Conservation (phyloP, 2,329 filamentous ascomycete genomes). For the Fusarium sp. region DNA sequence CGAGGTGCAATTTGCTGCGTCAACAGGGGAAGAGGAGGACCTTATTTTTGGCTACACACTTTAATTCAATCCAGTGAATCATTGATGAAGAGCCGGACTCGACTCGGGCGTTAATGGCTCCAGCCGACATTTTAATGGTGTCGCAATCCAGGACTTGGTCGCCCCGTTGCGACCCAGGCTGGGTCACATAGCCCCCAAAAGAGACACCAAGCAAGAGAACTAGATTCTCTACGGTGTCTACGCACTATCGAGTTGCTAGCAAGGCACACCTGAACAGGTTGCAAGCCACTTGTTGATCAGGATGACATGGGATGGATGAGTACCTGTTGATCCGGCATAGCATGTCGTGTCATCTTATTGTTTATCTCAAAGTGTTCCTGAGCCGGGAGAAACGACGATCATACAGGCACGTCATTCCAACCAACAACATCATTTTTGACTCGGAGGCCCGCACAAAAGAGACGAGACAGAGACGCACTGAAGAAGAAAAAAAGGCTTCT, state of each 20-base stretch:
- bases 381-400: conserved; percentile 22
- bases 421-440: background rate
- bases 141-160: conserved; percentile 32
- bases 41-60: conserved; percentile 30
- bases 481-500: conserved; percentile 18
- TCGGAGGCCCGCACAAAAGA: conserved; percentile 8
- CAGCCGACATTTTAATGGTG: conserved; percentile 22
- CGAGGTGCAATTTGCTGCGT: conserved; percentile 40
- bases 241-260: conserved; percentile 35
- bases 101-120: conserved; percentile 19
- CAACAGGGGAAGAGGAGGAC: conserved; percentile 1
- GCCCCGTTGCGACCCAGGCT: conserved; percentile 13
- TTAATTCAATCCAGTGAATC: conserved; percentile 23
- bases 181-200: conserved; percentile 17
- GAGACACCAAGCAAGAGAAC: conserved; percentile 9
- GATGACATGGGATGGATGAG: no score
- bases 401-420: conserved; percentile 33
- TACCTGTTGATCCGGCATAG: no score
- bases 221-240: background rate
- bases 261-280: conserved; percentile 31
- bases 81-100: conserved; percentile 16
- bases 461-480: conserved; percentile 14
- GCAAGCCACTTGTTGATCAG: conserved; percentile 12
- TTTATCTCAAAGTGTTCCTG: no score
- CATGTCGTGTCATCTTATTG: no score